Percentiles rank a stretch among this genome's conserved stretches.
Evolutionary conservation across 805 yeast species (phyloP).

Genomic region (Brettanomyces custersianus): DNA sequence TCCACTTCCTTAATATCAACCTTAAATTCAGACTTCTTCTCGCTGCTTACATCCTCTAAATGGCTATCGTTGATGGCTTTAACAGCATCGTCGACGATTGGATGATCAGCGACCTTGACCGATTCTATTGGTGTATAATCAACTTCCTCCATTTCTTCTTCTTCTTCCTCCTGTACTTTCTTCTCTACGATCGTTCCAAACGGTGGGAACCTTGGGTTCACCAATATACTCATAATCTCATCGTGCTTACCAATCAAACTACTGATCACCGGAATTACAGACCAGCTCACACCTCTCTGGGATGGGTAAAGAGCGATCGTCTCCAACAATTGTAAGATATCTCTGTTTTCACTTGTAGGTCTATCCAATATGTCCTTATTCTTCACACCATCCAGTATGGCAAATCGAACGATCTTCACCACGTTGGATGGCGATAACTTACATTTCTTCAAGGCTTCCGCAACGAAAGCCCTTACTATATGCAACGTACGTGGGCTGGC

Average conservation of each 20-base stretch:
- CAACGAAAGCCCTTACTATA: slow-evolving; percentile 38
- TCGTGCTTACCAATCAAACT: slow-evolving; percentile 39
- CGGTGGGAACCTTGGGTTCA: slow-evolving; percentile 72
- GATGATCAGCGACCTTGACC: too few relatives aligned
- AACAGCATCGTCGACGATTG: too few relatives aligned
- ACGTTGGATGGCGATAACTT: slow-evolving; percentile 56
- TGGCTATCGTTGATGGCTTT: too few relatives aligned
- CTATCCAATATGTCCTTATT: slow-evolving; percentile 20
- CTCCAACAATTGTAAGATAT: slow-evolving; percentile 42
- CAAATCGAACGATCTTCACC: slow-evolving; percentile 43
- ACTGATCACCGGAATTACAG: slow-evolving; percentile 64
- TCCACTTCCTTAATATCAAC: not conserved
- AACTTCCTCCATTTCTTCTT: slow-evolving; percentile 8
- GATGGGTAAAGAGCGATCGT: slow-evolving; percentile 64
- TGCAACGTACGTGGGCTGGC: slow-evolving; percentile 30
- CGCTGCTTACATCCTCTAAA: too few relatives aligned
- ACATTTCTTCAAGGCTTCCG: slow-evolving; percentile 36
- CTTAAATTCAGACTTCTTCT: too few relatives aligned
- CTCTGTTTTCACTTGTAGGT: slow-evolving; percentile 18
- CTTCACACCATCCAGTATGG: slow-evolving; percentile 28
- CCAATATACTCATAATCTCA: slow-evolving; percentile 46
- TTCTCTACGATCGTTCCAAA: slow-evolving; percentile 12
- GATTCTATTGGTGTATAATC: slow-evolving; percentile 6
- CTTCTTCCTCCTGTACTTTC: slow-evolving; percentile 12
- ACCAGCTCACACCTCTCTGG: slow-evolving; percentile 38